Conservation (phyloP, 1,139 yeast species). For the Suhomyces bribrorum region DNA sequence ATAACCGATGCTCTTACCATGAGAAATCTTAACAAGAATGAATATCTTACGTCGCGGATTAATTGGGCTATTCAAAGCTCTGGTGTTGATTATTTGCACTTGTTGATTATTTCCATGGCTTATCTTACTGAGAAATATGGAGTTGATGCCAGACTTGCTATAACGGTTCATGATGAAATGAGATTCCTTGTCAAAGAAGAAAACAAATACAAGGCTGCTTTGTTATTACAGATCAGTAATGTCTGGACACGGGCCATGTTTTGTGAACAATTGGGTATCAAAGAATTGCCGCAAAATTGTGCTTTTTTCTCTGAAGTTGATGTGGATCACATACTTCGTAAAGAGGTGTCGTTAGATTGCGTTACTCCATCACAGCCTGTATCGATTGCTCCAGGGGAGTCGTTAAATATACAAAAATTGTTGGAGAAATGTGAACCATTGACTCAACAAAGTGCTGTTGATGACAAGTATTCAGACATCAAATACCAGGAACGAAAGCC, state of each 20-base stretch:
- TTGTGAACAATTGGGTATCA: slow-evolving; percentile 87
- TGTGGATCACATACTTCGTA: slow-evolving; percentile 81
- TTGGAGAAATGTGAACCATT: slow-evolving; percentile 33
- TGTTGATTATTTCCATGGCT: slow-evolving; percentile 85
- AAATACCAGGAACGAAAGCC: slow-evolving; percentile 26
- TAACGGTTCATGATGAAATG: slow-evolving; percentile 95
- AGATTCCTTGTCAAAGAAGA: slow-evolving; percentile 75
- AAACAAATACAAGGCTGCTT: slow-evolving; percentile 73
- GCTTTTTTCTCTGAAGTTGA: slow-evolving; percentile 96
- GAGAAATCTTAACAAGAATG: slow-evolving; percentile 60
- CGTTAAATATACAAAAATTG: slow-evolving; percentile 59
- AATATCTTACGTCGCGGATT: slow-evolving; percentile 84
- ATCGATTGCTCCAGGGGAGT: slow-evolving; percentile 78
- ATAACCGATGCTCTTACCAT: slow-evolving; percentile 82
- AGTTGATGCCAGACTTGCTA: slow-evolving; percentile 74
- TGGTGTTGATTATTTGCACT: slow-evolving; percentile 93
- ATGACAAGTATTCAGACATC: slow-evolving; percentile 7
- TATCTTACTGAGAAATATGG: slow-evolving; percentile 65
- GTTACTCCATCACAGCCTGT: slow-evolving; percentile 82
- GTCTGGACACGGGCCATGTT: slow-evolving; percentile 97
- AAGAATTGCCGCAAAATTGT: slow-evolving; percentile 88
- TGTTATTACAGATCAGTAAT: slow-evolving; percentile 85
- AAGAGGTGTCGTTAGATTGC: slow-evolving; percentile 87
- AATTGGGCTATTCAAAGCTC: slow-evolving; percentile 99
- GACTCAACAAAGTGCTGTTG: slow-evolving; percentile 1